These are phyloP conservation scores for Alternaria novae-zelandiae DNA, from an alignment of 2,329 filamentous ascomycete genomes.

Conservation along the genomic window DNA sequence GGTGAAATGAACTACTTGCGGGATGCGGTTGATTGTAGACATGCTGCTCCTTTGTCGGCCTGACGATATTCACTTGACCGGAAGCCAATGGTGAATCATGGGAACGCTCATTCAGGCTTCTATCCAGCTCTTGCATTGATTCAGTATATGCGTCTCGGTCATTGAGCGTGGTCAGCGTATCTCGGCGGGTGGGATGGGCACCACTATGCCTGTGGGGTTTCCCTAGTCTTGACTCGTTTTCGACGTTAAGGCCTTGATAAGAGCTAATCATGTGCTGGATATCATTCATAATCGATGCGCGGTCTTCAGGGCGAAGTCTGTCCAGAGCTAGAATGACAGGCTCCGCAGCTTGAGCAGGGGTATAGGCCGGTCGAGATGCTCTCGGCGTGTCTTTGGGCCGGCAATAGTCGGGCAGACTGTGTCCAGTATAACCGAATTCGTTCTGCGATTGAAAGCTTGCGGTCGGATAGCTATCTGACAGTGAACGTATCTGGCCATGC, in stretches of 20 bases:
- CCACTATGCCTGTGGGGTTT: slow-evolving; percentile 3
- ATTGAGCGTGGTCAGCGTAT: slow-evolving; percentile 31
- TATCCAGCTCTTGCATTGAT: slow-evolving; percentile 12
- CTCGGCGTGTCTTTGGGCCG: slow-evolving; percentile 17
- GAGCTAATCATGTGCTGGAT: slow-evolving; percentile 44
- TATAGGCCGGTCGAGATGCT: slow-evolving; percentile 3
- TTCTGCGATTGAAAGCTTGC: slow-evolving; percentile 22
- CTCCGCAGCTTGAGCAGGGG: slow-evolving; percentile 9
- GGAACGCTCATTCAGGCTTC: slow-evolving; percentile 17
- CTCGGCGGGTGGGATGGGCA: slow-evolving; percentile 15
- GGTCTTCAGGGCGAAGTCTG: slow-evolving; percentile 28
- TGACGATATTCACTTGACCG: slow-evolving; percentile 13
- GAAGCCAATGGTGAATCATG: slow-evolving; percentile 16
- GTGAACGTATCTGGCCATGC: slow-evolving; percentile 2
- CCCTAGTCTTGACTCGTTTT: background rate
- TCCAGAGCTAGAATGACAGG: slow-evolving; percentile 32
- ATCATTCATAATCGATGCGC: slow-evolving; percentile 35
- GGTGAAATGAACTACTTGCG: slow-evolving; percentile 11
- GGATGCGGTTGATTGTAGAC: slow-evolving; percentile 11
- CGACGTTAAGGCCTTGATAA: slow-evolving; percentile 32
- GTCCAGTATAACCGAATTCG: slow-evolving; percentile 20
- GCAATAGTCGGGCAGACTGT: slow-evolving; percentile 34
- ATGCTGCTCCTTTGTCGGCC: slow-evolving; percentile 14
- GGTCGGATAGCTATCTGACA: slow-evolving; percentile 26
- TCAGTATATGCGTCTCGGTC: slow-evolving; percentile 13